phyloP scores from a whole-genome alignment of 2,329 filamentous ascomycete genomes.

The Exophiala dermatitidis region DNA sequence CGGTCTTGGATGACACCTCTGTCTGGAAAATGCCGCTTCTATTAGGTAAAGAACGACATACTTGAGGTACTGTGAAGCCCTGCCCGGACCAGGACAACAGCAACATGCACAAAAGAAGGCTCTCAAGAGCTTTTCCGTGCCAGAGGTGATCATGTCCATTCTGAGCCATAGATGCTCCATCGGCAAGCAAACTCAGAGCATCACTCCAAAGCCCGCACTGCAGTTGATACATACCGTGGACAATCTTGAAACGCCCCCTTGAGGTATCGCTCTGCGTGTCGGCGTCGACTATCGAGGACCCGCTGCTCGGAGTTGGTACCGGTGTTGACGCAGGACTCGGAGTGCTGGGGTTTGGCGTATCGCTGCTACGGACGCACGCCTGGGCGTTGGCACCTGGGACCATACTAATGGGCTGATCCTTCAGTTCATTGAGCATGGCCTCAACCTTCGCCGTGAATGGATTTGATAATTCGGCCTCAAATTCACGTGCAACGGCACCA shows the following conservation, averaged over 20 bases:
- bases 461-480: slow-evolving; percentile 9
- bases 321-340: slow-evolving; percentile 9
- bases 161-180: slow-evolving; percentile 69
- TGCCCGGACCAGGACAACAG: slow-evolving; percentile 77
- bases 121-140: slow-evolving; percentile 91
- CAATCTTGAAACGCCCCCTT: slow-evolving; percentile 20
- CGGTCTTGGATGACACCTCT: slow-evolving; percentile 7
- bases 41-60: slow-evolving; percentile 18
- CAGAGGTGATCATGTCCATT: slow-evolving; percentile 87
- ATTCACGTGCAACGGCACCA: slow-evolving; percentile 3
- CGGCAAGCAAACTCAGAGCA: slow-evolving; percentile 72
- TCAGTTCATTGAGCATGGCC: slow-evolving; percentile 7
- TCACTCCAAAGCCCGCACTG: slow-evolving; percentile 86
- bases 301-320: slow-evolving; percentile 6
- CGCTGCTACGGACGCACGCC: slow-evolving; percentile 2
- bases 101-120: slow-evolving; percentile 73
- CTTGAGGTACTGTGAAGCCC: slow-evolving; percentile 52
- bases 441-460: not conserved
- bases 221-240: slow-evolving; percentile 39
- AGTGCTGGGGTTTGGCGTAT: slow-evolving; percentile 2
- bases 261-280: slow-evolving; percentile 17
- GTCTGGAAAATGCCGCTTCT: slow-evolving; percentile 12
- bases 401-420: slow-evolving; percentile 21
- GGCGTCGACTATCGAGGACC: slow-evolving; percentile 3
- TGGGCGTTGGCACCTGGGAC: slow-evolving; percentile 13